Evolutionary conservation across 1,139 yeast species (phyloP).

Genomic region (Kodamaea plutei): DNA sequence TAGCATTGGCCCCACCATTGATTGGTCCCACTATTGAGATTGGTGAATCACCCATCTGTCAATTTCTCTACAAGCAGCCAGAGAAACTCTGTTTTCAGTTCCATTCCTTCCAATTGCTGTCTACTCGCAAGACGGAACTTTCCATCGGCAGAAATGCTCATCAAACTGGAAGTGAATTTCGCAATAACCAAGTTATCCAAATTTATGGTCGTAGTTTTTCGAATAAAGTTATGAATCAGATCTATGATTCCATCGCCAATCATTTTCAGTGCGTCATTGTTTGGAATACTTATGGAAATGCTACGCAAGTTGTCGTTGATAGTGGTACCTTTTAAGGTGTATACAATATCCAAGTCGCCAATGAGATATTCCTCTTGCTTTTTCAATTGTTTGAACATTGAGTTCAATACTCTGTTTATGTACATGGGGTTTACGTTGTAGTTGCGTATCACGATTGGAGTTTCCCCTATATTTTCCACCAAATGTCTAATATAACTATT

Average conservation of each 20-base stretch:
- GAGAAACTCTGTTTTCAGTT: constrained; percentile 7
- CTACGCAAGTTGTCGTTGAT: constrained; percentile 18
- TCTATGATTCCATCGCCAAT: constrained; percentile 7
- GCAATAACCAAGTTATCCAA: constrained; percentile 19
- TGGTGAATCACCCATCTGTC: too few species aligned
- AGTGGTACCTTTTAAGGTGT: constrained; percentile 6
- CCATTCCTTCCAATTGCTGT: constrained; percentile 6
- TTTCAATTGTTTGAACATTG: constrained; percentile 7
- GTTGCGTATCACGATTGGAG: constrained; percentile 12
- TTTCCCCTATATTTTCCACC: constrained; percentile 11
- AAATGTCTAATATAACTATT: constrained; percentile 8
- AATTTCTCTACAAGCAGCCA: constrained; percentile 11
- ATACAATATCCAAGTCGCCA: constrained; percentile 14
- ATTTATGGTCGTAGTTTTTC: constrained; percentile 17
- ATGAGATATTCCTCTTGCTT: constrained; percentile 5
- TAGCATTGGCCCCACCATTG: too few species aligned
- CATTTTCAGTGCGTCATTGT: constrained; percentile 16
- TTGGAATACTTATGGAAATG: constrained; percentile 23
- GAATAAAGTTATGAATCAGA: constrained; percentile 15
- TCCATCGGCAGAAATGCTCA: constrained; percentile 23
- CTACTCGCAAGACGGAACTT: constrained; percentile 12
- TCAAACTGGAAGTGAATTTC: constrained; percentile 18
- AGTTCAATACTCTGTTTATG: constrained; percentile 10
- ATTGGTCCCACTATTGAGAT: too few species aligned
- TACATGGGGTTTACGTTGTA: constrained; percentile 8